Base-by-base conservation (phyloP, 225 moss, liverwort and hornwort species). In the Marchantia polymorpha region DNA sequence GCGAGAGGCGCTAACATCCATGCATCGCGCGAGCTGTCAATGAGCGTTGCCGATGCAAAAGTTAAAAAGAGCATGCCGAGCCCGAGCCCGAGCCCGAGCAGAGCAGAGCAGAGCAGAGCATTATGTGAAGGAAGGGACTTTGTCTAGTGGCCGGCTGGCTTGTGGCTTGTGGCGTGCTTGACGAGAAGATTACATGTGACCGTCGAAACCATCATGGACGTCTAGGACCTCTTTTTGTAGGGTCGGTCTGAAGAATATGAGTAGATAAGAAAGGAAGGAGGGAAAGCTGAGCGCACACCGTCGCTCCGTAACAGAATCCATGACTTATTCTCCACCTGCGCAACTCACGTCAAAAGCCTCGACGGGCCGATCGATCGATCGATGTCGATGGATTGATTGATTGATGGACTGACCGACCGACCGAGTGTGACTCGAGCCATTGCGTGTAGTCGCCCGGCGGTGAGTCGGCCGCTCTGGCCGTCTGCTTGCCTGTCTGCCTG, bases 171-270 rank as follows among this genome's bases (percentile, higher is more conserved):
- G 31, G 63, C 22, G 26, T 50, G 26, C 49, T 48, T 27, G 49
- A 26, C 60, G 53, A 72, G 70, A n/a, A 71, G 23, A 73, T 61
- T 48, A 72, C 64, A 73, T 52, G 52, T 52, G 64, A 64, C 30
- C 64, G 73, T 52, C 73, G 60, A 72, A 50, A 73, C 73, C 15
- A 59, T 73, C 63, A 72, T 69, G 30, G 60, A 70, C 26, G 25
- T 8, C 69, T 53, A 30, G 58, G 8, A n/a, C 20, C 0, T 68
- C 69, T 54, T 66, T 39, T 7, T 63, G 30, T 59, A 50, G 17
- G 60, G 72, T 71, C 8, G 58, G 13, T 22, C 0, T 39, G 39
- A 51, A n/a, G 50, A 71, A 69, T 47, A 71, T 23, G 71, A 71
- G 50, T 48, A 48, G 6, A 14, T 22, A 19, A 71, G n/a, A n/a